These are phyloP conservation scores for Casaregolazyma suthepensis DNA, from an alignment of 1,139 yeast species.

Conservation along the genomic window DNA sequence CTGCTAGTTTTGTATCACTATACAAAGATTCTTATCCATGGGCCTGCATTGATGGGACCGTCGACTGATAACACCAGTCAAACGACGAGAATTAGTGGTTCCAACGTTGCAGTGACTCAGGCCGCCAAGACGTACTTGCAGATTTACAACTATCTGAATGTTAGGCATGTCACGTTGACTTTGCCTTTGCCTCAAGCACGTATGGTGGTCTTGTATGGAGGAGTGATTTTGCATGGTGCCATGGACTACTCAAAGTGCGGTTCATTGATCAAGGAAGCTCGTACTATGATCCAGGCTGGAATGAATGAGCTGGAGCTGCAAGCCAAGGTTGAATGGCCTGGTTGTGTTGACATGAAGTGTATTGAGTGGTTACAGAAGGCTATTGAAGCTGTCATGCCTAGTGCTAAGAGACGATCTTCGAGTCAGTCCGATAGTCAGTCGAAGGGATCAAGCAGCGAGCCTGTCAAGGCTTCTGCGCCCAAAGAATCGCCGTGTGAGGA, in stretches of 20 bases:
- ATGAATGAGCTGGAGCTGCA: constrained; percentile 25
- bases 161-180: constrained; percentile 42
- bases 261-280: constrained; percentile 65
- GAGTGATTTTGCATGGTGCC: constrained; percentile 71
- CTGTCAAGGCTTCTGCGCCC: neutral
- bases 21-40: constrained; percentile 71
- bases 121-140: constrained; percentile 63
- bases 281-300: constrained; percentile 31
- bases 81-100: constrained; percentile 42
- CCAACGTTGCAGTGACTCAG: constrained; percentile 68
- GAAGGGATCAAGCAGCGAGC: neutral
- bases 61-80: constrained; percentile 16
- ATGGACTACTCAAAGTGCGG: constrained; percentile 83
- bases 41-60: constrained; percentile 60
- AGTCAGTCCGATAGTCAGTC: neutral
- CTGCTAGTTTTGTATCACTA: constrained; percentile 66
- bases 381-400: constrained; percentile 22
- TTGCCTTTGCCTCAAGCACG: constrained; percentile 68
- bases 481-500: neutral
- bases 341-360: constrained; percentile 20
- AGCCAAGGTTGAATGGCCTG: constrained; percentile 24
- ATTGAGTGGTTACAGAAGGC: constrained; percentile 24
- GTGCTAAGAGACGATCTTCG: constrained; percentile 7
- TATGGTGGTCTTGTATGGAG: constrained; percentile 59
- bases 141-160: constrained; percentile 46